Base-by-base conservation (phyloP, 1,284 basidiomycete genomes). In the Porogramme epimiltina region DNA sequence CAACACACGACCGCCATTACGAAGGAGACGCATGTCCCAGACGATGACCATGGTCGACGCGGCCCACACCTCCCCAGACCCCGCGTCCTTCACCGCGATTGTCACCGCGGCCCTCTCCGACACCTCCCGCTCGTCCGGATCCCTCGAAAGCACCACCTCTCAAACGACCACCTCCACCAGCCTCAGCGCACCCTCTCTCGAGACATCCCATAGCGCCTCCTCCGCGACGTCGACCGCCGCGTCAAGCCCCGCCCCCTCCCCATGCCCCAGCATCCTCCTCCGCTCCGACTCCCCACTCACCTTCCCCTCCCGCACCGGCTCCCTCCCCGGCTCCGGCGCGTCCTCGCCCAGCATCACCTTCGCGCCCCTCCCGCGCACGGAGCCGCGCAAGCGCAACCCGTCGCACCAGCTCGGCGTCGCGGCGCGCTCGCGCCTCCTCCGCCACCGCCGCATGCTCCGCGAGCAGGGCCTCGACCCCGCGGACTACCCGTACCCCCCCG, bases 381-480 rank as follows among this genome's bases (percentile, higher is more conserved):
- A 76, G 18, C 81, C 80, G 2, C 73, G 80, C 33, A 79, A 77
- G 59, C 78, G 82, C 42, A 76, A 78, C 39, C 80, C 78, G 6
- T 68, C 72, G 40, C 71, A 75, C n/a, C 84, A 82, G 16, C 73
- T 89, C 16, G 86, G 86, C 23, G 77, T 85, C 59, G 79, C 83
- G 45, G 82, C 79, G n/a, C 80, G 82, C 45, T 74, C 74, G 23
- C 75, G 77, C 49, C 72, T 84, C 59, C 58, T 69, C 42, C 62
- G 62, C n/a, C 59, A 62, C 34, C 63, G 67, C 13, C 62, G 66
- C 31, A 64, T 64, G 60, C 61, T 61, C 47, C 55, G 57, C 39
- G 62, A 61, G 48, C 56, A 62, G 36, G 57, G 58, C 10, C 39
- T 55, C 39, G 40, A 55, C 26, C 55, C 53, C 22, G 49, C 54